Percentiles rank a stretch among this genome's conserved stretches.
These are phyloP conservation scores for Hericium rajendrae DNA, from an alignment of 768 basidiomycete species.

Conservation along the genomic window DNA sequence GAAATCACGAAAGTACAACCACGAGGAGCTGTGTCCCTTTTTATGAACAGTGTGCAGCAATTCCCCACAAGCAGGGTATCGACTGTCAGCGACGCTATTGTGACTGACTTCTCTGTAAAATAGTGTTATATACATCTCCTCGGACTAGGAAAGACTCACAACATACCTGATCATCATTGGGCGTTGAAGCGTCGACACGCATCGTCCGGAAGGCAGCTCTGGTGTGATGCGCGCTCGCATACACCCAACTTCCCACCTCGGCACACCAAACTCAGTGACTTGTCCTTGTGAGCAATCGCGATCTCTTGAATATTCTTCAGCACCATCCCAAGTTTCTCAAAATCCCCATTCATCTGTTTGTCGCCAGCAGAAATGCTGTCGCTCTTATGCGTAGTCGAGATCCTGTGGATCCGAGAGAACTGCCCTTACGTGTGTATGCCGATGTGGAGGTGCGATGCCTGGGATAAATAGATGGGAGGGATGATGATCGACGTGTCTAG, in stretches of 20 bases:
- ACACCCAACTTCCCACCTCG: conserved; percentile 3
- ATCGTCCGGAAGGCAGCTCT: conserved; percentile 4
- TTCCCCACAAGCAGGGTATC: no score
- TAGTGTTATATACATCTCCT: no score
- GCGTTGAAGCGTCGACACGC: background rate
- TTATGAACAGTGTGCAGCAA: no score
- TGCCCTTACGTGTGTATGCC: conserved; percentile 44
- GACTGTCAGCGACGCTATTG: no score
- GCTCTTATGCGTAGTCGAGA: conserved; percentile 14
- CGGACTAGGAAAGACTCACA: no score
- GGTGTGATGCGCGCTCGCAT: background rate
- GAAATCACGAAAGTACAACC: no score
- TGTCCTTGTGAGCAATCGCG: conserved; percentile 11
- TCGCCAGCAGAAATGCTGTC: conserved; percentile 14
- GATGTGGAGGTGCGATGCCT: conserved; percentile 51
- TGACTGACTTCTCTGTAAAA: no score
- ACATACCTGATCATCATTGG: no score
- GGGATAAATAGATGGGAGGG: conserved; percentile 39
- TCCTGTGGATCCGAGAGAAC: conserved; percentile 41
- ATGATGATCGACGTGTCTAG: no score
- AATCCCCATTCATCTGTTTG: conserved; percentile 15
- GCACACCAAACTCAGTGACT: conserved; percentile 11
- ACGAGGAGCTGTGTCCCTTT: no score
- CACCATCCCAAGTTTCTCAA: conserved; percentile 16
- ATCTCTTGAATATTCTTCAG: conserved; percentile 13